Conservation (phyloP, 169 alveolate species). For the Eimeria tenella region DNA sequence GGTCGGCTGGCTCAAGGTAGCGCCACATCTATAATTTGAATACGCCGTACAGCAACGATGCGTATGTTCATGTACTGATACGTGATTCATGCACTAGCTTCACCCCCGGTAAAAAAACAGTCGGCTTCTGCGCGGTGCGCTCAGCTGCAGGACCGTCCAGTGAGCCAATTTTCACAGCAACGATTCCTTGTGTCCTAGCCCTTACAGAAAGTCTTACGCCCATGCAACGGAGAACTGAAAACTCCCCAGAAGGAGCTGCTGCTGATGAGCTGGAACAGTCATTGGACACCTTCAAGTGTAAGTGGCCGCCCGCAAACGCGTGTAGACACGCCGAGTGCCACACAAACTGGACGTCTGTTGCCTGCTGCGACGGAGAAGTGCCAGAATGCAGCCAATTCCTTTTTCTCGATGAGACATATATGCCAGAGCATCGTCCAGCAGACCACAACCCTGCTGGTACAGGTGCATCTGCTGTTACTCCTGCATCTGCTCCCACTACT, state of each 20-base stretch:
- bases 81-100: not conserved
- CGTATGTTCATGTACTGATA: not conserved
- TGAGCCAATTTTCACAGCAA: not conserved
- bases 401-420: not conserved
- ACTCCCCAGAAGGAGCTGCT: not conserved
- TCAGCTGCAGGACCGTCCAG: not conserved
- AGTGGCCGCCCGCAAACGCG: not conserved
- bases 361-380: slow-evolving; percentile 30
- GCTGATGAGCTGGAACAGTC: not conserved
- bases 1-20: not conserved
- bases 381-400: slow-evolving; percentile 56
- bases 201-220: not conserved
- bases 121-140: not conserved
- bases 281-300: not conserved
- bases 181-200: too few relatives aligned
- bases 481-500: not conserved
- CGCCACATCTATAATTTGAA: too few relatives aligned
- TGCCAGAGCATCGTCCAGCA: slow-evolving; percentile 27
- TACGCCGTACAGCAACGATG: not conserved
- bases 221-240: not conserved
- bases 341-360: not conserved
- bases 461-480: slow-evolving; percentile 20
- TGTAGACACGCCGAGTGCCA: not conserved
- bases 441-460: not conserved
- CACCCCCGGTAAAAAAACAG: not conserved